Evolutionary conservation across 805 yeast genomes (phyloP).

Genomic region (Candida palmyrensis): DNA sequence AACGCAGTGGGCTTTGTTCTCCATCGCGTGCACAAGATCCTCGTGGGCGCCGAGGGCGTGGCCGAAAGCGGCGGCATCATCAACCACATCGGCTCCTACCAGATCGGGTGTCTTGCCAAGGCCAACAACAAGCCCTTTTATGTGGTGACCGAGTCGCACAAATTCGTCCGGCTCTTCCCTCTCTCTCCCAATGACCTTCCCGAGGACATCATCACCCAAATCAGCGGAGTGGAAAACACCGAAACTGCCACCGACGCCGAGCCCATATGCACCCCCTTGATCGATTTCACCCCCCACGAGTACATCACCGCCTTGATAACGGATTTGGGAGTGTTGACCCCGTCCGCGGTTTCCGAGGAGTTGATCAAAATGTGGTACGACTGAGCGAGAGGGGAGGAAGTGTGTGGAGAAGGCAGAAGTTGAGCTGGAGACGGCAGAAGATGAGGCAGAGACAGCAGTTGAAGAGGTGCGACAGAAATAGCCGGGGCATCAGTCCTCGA

Average conservation of each 20-base stretch:
- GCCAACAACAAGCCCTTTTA: constrained; percentile 89
- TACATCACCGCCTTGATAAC: constrained; percentile 93
- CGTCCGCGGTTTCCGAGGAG: constrained; percentile 98
- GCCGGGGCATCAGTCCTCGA: too few species aligned
- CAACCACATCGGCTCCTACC: constrained; percentile 91
- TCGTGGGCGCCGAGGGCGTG: constrained; percentile 98
- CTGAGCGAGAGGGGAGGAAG: too few species aligned
- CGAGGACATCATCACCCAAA: constrained; percentile 23
- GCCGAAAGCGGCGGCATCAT: constrained; percentile 98
- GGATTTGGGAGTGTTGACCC: constrained; percentile 93
- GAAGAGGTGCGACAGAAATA: too few species aligned
- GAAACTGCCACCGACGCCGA: constrained; percentile 17
- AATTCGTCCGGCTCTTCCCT: constrained; percentile 94
- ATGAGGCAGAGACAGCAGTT: too few species aligned
- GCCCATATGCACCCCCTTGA: constrained; percentile 31
- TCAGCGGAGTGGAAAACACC: constrained; percentile 12
- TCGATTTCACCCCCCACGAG: constrained; percentile 95
- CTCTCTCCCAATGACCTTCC: constrained; percentile 90
- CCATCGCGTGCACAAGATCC: constrained; percentile 85
- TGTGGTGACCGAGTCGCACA: constrained; percentile 92
- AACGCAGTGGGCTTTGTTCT: constrained; percentile 91
- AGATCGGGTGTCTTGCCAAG: constrained; percentile 88
- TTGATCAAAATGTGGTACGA: constrained; percentile 98
- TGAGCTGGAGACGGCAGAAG: too few species aligned
- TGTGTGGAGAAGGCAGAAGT: too few species aligned